These are phyloP conservation scores for Chiua virens DNA, from an alignment of 768 basidiomycete species.

Conservation along the genomic window DNA sequence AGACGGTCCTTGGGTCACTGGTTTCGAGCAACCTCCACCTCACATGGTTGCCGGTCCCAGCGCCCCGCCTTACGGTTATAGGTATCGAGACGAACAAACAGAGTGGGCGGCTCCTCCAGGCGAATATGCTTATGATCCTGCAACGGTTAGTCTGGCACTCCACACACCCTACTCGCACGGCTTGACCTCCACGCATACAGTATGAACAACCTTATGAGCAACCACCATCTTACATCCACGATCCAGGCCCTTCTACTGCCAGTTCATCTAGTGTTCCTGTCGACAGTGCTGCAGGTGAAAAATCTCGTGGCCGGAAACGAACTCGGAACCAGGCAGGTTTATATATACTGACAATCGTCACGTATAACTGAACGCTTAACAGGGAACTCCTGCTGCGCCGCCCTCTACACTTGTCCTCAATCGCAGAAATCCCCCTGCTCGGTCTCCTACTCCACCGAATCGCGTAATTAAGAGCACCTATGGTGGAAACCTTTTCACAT, in stretches of 20 bases:
- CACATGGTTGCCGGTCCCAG: conserved; percentile 49
- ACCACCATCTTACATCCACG: conserved; percentile 53
- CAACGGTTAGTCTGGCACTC: conserved; percentile 38
- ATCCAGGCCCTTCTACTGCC: conserved; percentile 46
- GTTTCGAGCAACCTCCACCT: conserved; percentile 51
- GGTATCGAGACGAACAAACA: conserved; percentile 60
- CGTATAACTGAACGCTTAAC: conserved; percentile 5
- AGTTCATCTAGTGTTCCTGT: conserved; percentile 37
- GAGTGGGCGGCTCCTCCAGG: conserved; percentile 44
- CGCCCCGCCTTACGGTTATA: conserved; percentile 51
- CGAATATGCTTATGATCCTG: conserved; percentile 56
- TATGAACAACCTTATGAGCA: conserved; percentile 62
- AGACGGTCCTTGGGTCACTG: conserved; percentile 55
- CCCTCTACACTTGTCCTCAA: conserved; percentile 67
- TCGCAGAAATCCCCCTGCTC: conserved; percentile 62
- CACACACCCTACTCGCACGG: not conserved
- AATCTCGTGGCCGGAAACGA: conserved; percentile 68
- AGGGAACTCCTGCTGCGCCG: conserved; percentile 65
- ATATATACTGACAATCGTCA: not conserved
- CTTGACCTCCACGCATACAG: conserved; percentile 29
- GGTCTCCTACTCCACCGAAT: conserved; percentile 82
- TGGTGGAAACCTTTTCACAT: conserved; percentile 84
- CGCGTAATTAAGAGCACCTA: conserved; percentile 88
- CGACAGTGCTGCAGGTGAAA: conserved; percentile 36
- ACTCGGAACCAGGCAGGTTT: conserved; percentile 53